Base-by-base conservation (phyloP, 2,329 filamentous ascomycete genomes). In the Bimuria novae-zelandiae region DNA sequence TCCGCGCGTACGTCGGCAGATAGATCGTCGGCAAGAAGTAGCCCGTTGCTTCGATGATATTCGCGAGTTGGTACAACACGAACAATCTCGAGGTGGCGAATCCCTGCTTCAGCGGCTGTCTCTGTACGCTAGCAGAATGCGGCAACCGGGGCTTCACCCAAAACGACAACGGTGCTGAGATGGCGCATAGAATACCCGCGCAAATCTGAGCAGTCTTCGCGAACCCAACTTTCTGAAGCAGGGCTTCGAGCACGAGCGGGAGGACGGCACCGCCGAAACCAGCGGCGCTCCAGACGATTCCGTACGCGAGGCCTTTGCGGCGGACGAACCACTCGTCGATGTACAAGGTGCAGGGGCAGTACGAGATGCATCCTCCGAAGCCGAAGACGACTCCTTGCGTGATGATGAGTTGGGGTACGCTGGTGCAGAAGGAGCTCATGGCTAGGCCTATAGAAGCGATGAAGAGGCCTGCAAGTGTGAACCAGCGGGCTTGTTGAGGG, bases 301-400 rank as follows among this genome's bases (percentile, higher is more conserved):
- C 79, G 62, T 75, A 77, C 0, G 79, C 79, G 7, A 82, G 64
- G 1, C 79, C 78, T 57, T 78, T 79, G 16, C 73, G 66, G 11
- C 63, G 64, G 17, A 80, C 64, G 55, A 82, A 82, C 74, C 61
- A 85, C 59, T 81, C 76, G 40, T 80, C 77, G 21, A 80, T 59
- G 51, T 75, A 77, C 7, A 76, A 52, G 17, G 77, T 74, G 3
- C 70, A 69, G 1, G 77, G 77, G 25, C 57, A 79, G 56, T 71
- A 83, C 7, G 79, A 52, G 1, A 81, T 61, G 16, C 74, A 70
- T n/a, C 80, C 80, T 0, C 80, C 70, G 16, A 73, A 32, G 1
- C 55, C 69, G 47, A 64, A 74, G n/a, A 74, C 32, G 1, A 72
- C 56, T 6, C 71, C 70, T 56, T 74, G 71, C 7, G 64, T 70